Evolutionary conservation across 2,329 filamentous ascomycete genomes (phyloP).

Genomic region (Paecilomyces dactylethromorphus): DNA sequence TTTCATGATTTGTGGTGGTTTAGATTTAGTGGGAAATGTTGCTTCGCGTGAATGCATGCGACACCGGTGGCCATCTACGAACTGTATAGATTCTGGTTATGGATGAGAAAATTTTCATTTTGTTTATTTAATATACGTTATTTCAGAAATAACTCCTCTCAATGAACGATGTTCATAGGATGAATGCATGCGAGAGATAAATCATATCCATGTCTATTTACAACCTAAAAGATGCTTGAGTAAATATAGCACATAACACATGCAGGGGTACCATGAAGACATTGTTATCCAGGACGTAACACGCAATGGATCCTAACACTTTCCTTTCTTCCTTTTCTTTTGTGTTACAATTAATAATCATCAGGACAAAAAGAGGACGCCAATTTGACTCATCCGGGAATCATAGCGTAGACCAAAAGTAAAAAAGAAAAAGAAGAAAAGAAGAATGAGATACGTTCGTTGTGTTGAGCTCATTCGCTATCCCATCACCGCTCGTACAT

Average conservation of each 20-base stretch:
- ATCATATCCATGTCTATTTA: not conserved
- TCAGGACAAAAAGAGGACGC: not conserved
- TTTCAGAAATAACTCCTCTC: no score
- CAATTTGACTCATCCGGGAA: not conserved
- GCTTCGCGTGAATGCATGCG: not conserved
- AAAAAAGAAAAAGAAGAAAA: not conserved
- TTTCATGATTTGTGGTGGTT: not conserved
- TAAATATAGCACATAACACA: not conserved
- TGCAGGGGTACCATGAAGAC: not conserved
- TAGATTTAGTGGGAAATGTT: not conserved
- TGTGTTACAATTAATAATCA: not conserved
- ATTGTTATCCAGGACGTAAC: not conserved
- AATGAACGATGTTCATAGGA: not conserved
- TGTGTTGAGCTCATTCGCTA: constrained; percentile 4
- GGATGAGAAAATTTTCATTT: not conserved
- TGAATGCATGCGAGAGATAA: not conserved
- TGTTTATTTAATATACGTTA: not conserved
- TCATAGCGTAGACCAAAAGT: not conserved
- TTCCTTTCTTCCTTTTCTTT: not conserved
- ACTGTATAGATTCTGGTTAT: not conserved
- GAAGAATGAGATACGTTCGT: constrained; percentile 7
- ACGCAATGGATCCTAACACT: not conserved
- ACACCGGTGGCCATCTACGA: not conserved
- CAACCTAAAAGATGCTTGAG: not conserved
- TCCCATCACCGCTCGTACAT: constrained; percentile 63